phyloP scores from a whole-genome alignment of 2,329 filamentous ascomycete species.

The Verticillium klebahnii region DNA sequence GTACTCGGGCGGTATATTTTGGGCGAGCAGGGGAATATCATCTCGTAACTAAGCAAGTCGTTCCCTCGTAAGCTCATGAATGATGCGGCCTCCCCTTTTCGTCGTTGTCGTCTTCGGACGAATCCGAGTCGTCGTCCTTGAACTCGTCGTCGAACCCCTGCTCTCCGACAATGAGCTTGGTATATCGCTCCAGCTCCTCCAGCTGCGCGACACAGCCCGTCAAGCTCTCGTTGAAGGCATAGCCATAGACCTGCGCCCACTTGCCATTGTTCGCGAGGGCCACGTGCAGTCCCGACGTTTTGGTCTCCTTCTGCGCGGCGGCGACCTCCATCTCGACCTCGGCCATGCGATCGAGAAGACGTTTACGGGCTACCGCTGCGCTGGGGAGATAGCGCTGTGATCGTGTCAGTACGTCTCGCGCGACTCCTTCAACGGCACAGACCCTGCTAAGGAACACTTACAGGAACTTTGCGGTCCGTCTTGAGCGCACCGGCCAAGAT shows the following conservation, averaged over 20 bases:
- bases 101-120: neutral
- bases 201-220: constrained; percentile 51
- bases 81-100: neutral
- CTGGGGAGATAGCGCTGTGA: constrained; percentile 48
- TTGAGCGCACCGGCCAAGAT: constrained; percentile 51
- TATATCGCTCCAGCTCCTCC: constrained; percentile 49
- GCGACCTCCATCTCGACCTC: constrained; percentile 37
- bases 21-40: neutral
- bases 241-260: constrained; percentile 55
- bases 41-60: neutral
- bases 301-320: neutral
- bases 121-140: neutral
- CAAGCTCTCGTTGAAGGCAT: constrained; percentile 47
- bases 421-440: neutral
- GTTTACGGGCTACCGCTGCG: constrained; percentile 47
- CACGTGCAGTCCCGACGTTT: neutral
- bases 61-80: neutral
- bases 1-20: too few relatives aligned
- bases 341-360: constrained; percentile 45
- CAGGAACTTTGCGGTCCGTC: constrained; percentile 43
- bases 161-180: constrained; percentile 54
- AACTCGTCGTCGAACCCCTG: constrained; percentile 25
- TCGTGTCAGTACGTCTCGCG: neutral
- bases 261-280: constrained; percentile 25
- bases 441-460: constrained; percentile 19